Percentiles rank a stretch among this genome's conserved stretches.
Evolutionary conservation across 2,329 filamentous ascomycete genomes (phyloP).

Genomic region (Colletotrichum nymphaeae): DNA sequence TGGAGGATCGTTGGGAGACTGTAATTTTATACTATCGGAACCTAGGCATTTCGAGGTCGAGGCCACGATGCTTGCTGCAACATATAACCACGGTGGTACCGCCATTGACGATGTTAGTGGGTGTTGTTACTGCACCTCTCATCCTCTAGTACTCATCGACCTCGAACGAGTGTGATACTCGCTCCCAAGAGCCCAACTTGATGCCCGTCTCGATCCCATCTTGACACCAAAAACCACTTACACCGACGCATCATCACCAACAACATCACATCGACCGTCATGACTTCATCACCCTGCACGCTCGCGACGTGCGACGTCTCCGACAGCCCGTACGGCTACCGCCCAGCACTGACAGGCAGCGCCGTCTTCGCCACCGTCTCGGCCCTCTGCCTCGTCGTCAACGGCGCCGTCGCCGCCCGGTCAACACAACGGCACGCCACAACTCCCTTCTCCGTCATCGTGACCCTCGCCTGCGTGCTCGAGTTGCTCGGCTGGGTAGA

Average conservation of each 20-base stretch:
- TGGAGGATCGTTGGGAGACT: neutral
- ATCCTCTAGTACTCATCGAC: no score
- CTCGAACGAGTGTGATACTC: neutral
- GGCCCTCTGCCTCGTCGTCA: slow-evolving; percentile 35
- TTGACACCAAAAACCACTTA: neutral
- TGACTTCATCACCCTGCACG: slow-evolving; percentile 30
- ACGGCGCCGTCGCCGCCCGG: slow-evolving; percentile 35
- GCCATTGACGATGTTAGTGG: neutral
- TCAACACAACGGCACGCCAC: slow-evolving; percentile 8
- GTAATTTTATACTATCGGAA: neutral
- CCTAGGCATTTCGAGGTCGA: neutral
- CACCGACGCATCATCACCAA: neutral
- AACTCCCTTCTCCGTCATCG: slow-evolving; percentile 37
- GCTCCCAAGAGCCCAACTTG: neutral
- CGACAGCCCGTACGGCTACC: slow-evolving; percentile 41
- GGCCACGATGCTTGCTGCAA: neutral
- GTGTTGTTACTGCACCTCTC: neutral
- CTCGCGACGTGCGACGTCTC: slow-evolving; percentile 38
- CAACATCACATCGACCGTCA: neutral
- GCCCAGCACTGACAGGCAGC: slow-evolving; percentile 33
- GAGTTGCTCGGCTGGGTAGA: slow-evolving; percentile 41
- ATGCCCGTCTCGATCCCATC: neutral
- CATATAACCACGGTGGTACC: neutral
- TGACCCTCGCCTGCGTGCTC: slow-evolving; percentile 40
- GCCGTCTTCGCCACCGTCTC: slow-evolving; percentile 40